These are phyloP conservation scores for Crinitomyces ghanaensis DNA, from an alignment of 805 yeast genomes.

Conservation along the genomic window DNA sequence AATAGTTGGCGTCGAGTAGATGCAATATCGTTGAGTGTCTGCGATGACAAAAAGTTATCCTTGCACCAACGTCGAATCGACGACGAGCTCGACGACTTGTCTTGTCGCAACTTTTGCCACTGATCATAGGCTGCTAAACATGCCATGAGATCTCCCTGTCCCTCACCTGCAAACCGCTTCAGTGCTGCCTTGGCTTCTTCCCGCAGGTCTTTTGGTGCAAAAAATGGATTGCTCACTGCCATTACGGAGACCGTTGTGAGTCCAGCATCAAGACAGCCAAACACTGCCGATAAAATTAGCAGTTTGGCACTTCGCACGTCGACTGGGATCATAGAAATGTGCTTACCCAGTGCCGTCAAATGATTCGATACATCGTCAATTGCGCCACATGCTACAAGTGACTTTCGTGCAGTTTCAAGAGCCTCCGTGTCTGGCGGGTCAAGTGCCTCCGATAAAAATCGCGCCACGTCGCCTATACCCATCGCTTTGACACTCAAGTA, in stretches of 20 bases:
- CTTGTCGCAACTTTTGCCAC: conserved; percentile 30
- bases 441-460: conserved; percentile 60
- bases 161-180: conserved; percentile 26
- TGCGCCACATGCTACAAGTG: conserved; percentile 65
- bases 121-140: conserved; percentile 46
- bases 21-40: conserved; percentile 56
- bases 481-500: conserved; percentile 78
- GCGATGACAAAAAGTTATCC: conserved; percentile 50
- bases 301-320: conserved; percentile 81
- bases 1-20: conserved; percentile 62
- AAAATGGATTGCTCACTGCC: conserved; percentile 65
- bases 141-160: conserved; percentile 69
- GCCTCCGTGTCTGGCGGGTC: conserved; percentile 62
- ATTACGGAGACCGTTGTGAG: conserved; percentile 72
- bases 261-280: conserved; percentile 69
- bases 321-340: conserved; percentile 67
- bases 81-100: conserved; percentile 14
- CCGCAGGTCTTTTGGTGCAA: conserved; percentile 47
- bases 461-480: conserved; percentile 65
- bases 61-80: conserved; percentile 36
- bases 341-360: conserved; percentile 69
- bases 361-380: conserved; percentile 34
- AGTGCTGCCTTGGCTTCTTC: conserved; percentile 43
- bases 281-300: conserved; percentile 65
- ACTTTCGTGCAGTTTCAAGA: conserved; percentile 38